Evolutionary conservation across 139 green algal species (phyloP).

Genomic region (Volvox africanus): DNA sequence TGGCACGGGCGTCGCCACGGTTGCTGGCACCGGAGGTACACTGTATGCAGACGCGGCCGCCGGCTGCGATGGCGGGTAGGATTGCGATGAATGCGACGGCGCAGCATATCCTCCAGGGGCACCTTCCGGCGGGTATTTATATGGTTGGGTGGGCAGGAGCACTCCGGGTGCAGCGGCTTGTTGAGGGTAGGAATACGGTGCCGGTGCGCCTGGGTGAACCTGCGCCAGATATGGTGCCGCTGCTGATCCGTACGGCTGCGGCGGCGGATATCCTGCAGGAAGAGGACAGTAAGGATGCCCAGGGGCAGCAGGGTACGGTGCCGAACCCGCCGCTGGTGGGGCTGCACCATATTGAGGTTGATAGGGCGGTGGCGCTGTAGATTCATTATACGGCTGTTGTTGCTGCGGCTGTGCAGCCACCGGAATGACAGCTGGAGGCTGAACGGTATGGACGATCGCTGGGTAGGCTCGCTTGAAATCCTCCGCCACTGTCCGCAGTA

Average conservation of each 20-base stretch:
- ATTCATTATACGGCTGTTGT: not conserved
- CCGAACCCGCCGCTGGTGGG: not conserved
- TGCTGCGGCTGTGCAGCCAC: not conserved
- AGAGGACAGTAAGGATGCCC: constrained; percentile 29
- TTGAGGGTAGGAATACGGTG: not conserved
- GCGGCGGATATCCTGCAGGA: not conserved
- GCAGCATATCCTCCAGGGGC: not conserved
- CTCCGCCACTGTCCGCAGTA: constrained; percentile 47
- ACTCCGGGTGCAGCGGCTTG: not conserved
- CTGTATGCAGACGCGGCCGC: not conserved
- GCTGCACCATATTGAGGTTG: constrained; percentile 15
- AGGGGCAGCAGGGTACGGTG: constrained; percentile 13
- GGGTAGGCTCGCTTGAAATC: constrained; percentile 37
- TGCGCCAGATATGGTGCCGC: not conserved
- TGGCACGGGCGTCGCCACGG: not conserved
- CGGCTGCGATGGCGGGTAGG: not conserved
- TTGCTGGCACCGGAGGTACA: not conserved
- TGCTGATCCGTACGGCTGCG: not conserved
- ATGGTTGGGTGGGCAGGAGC: not conserved
- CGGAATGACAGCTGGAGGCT: not conserved
- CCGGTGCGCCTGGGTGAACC: not conserved
- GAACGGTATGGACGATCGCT: constrained; percentile 29
- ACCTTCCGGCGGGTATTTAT: not conserved
- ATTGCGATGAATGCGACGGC: not conserved
- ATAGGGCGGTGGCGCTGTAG: not conserved